Evolutionary conservation across 2,329 filamentous ascomycete species (phyloP).

Genomic region (Incumbomyces lentus): DNA sequence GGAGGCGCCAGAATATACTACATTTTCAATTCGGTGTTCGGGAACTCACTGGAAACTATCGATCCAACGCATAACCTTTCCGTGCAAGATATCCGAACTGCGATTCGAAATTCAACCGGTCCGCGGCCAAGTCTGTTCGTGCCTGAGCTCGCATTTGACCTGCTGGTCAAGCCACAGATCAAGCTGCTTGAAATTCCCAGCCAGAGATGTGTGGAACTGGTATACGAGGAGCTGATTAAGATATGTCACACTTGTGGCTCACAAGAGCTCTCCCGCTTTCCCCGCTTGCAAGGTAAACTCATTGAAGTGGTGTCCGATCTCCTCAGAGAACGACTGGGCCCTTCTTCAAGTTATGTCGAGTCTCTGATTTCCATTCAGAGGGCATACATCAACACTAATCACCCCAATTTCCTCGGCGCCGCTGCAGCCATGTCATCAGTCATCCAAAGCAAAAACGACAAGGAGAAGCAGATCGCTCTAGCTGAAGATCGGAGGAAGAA

Average conservation of each 20-base stretch:
- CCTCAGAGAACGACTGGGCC: slow-evolving; percentile 80
- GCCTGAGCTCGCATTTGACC: slow-evolving; percentile 92
- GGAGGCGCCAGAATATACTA: slow-evolving; percentile 95
- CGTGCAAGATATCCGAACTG: slow-evolving; percentile 87
- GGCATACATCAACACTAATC: slow-evolving; percentile 98
- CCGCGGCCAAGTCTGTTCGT: slow-evolving; percentile 93
- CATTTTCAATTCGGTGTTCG: slow-evolving; percentile 98
- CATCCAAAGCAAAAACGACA: slow-evolving; percentile 87
- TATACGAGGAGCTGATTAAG: slow-evolving; percentile 98
- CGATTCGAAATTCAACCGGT: slow-evolving; percentile 94
- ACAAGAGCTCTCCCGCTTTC: slow-evolving; percentile 83
- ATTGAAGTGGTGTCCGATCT: slow-evolving; percentile 98
- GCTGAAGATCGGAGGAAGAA: slow-evolving; percentile 79
- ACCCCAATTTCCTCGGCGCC: slow-evolving; percentile 94
- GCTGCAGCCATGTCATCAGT: slow-evolving; percentile 96
- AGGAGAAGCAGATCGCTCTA: slow-evolving; percentile 69
- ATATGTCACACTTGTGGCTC: slow-evolving; percentile 98
- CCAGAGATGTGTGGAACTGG: slow-evolving; percentile 91
- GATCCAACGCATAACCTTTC: slow-evolving; percentile 94
- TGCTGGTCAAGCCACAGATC: slow-evolving; percentile 96
- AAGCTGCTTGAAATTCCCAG: slow-evolving; percentile 90
- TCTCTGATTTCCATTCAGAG: slow-evolving; percentile 94
- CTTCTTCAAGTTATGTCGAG: slow-evolving; percentile 82
- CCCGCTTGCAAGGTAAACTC: slow-evolving; percentile 85
- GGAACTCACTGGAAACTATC: slow-evolving; percentile 89